Conservation (phyloP, 2,329 filamentous ascomycete species). For the Exophiala sideris region DNA sequence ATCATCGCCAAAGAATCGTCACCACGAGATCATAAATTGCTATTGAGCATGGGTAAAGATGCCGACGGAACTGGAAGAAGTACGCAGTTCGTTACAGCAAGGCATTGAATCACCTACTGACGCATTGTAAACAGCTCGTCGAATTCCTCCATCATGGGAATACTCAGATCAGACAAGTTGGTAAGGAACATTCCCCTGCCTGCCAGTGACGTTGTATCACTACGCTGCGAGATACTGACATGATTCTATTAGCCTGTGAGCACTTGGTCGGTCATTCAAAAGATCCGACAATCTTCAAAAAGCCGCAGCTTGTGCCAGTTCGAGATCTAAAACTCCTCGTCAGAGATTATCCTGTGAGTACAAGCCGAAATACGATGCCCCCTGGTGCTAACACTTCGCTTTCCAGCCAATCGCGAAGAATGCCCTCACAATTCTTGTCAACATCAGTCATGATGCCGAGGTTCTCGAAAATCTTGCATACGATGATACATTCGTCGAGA, state of each 20-base stretch:
- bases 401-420: conserved; percentile 82
- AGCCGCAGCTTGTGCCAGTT: conserved; percentile 70
- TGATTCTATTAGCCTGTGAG: conserved; percentile 64
- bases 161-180: conserved; percentile 80
- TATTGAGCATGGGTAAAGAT: conserved; percentile 47
- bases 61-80: conserved; percentile 75
- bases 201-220: neutral
- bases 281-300: conserved; percentile 80
- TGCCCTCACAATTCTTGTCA: conserved; percentile 72
- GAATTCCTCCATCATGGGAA: conserved; percentile 92
- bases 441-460: conserved; percentile 75
- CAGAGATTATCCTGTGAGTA: conserved; percentile 72
- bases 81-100: conserved; percentile 35
- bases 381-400: neutral
- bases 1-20: too few species aligned
- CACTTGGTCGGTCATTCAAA: conserved; percentile 79
- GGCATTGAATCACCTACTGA: neutral
- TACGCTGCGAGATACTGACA: neutral
- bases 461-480: conserved; percentile 68
- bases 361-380: neutral
- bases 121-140: conserved; percentile 61
- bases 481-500: conserved; percentile 78
- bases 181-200: conserved; percentile 41
- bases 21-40: too few species aligned
- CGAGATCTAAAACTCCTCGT: conserved; percentile 84